Base-by-base conservation (phyloP, 106 monocot genomes). In the Acorus gramineus region DNA sequence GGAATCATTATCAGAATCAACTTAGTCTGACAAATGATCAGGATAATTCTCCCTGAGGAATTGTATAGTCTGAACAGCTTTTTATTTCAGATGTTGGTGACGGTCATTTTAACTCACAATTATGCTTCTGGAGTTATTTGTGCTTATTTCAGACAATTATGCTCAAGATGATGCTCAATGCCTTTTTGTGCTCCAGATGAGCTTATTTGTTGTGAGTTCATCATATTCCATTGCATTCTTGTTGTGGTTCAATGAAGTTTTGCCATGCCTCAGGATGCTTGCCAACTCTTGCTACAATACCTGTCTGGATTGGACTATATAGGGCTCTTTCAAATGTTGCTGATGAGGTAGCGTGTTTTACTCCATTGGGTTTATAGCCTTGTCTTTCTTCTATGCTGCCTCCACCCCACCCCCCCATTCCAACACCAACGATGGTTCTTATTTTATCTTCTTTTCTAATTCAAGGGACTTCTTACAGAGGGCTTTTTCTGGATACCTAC, bases 401-500 rank as follows among this genome's bases (percentile, higher is more conserved):
- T 28, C 28, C 28, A 0, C 28, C 28, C 28, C 28, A 28, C 28
- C 28, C 28, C 8, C 4, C 8, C 44, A 46, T 60, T 50, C 43
- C 48, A 56, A 43, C 51, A 9, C 11, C 11, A 11, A 60, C 53
- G 3, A 3, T n/a, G 59, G 8, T 46, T 6, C 58, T 67, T 11
- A 67, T 67, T 56, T 4, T 28, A 28, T 63, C 2, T 12, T 66
- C 56, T 42, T 11, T 61, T 62, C 11, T 46, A 42, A 52, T 56
- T 53, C 12, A 59, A 94, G 93, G 93, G 93, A 64, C 86, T 94
- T 6, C 84, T 94, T 50, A 86, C 89, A 64, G 86, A 94, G 78
- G 86, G 93, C 5, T 94, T 94, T 70, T 94, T 94, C 63, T 94
- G 93, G 93, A 89, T 94, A 69, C 89, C 93, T 59, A 86, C 93